phyloP scores from a whole-genome alignment of 352 stramenopile genomes.

The Pythium dissotocum region DNA sequence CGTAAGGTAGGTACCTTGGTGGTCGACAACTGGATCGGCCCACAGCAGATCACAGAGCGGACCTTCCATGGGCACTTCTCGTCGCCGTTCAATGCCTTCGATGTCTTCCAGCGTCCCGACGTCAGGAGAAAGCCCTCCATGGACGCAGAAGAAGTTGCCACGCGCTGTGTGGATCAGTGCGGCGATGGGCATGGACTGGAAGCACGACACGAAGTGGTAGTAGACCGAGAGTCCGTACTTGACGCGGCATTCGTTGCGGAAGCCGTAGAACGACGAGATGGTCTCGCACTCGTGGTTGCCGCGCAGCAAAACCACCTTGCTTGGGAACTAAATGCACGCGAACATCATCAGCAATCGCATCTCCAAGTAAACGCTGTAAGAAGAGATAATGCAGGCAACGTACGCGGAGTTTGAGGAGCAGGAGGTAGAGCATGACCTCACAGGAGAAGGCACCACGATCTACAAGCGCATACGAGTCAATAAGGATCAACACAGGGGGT shows the following conservation, averaged over 20 bases:
- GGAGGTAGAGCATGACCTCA: constrained; percentile 80
- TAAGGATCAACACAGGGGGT: not conserved
- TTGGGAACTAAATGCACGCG: constrained; percentile 36
- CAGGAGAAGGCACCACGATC: constrained; percentile 80
- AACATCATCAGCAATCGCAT: no score
- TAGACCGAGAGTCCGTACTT: constrained; percentile 85
- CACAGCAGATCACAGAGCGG: constrained; percentile 76
- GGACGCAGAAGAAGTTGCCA: constrained; percentile 65
- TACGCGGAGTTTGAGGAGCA: constrained; percentile 54
- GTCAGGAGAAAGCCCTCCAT: constrained; percentile 68
- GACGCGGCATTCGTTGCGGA: constrained; percentile 72
- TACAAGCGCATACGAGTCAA: constrained; percentile 19
- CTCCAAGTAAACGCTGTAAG: no score
- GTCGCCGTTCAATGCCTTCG: constrained; percentile 55
- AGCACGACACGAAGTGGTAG: constrained; percentile 81
- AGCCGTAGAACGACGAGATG: constrained; percentile 86
- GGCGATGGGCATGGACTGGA: constrained; percentile 70
- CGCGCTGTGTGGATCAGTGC: constrained; percentile 48
- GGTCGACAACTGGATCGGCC: constrained; percentile 49
- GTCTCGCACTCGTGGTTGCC: constrained; percentile 87
- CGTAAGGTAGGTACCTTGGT: constrained; percentile 18
- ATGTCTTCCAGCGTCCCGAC: constrained; percentile 54
- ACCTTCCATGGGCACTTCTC: constrained; percentile 60
- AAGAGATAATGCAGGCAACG: not conserved
- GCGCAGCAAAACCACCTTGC: constrained; percentile 67